Evolutionary conservation across 2,329 filamentous ascomycete genomes (phyloP).

Genomic region (Sporothrix pallida): DNA sequence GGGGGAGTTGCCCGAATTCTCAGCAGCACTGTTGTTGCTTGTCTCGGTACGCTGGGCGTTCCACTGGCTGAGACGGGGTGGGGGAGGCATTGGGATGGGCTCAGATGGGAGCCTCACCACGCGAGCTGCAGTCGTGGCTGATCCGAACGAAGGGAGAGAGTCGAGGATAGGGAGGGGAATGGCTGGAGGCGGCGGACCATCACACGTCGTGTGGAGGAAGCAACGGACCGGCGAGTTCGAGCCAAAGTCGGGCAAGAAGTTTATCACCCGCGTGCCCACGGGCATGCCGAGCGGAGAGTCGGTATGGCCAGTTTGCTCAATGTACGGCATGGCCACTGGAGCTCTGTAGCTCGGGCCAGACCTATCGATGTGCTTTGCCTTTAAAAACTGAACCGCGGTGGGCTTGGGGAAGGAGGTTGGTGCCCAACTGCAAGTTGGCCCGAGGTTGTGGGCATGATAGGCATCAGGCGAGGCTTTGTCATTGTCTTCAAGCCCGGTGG

Average conservation of each 20-base stretch:
- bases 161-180: neutral
- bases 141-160: neutral
- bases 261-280: neutral
- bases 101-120: neutral
- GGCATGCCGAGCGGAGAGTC: constrained; percentile 3
- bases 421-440: constrained; percentile 1
- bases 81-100: neutral
- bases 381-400: too few species aligned
- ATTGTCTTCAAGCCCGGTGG: too few species aligned
- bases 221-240: neutral
- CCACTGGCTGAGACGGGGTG: neutral
- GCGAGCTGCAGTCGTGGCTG: neutral
- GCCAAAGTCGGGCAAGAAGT: constrained; percentile 4
- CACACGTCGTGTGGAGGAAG: neutral
- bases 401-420: neutral
- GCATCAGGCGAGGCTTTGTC: neutral
- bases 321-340: neutral
- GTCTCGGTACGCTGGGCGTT: neutral
- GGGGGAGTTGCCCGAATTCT: too few species aligned
- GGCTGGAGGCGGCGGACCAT: neutral
- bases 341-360: too few species aligned
- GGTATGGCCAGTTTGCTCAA: neutral
- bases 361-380: too few species aligned
- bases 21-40: neutral
- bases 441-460: neutral